Percentiles rank a stretch among this genome's conserved stretches.
Evolutionary conservation across 805 yeast genomes (phyloP).

Genomic region (Candida andamanensis): DNA sequence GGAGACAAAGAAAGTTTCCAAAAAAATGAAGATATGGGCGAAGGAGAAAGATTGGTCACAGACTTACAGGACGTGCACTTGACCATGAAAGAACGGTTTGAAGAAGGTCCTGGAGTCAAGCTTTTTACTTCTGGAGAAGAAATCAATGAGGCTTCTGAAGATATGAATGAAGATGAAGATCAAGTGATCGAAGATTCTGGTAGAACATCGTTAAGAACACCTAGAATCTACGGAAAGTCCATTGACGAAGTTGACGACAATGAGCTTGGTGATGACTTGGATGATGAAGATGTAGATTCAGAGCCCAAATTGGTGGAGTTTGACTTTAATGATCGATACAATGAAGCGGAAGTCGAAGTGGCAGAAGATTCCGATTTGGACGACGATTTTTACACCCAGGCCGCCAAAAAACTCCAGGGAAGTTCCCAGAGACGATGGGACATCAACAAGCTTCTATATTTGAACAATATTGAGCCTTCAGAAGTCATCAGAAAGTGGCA

Average conservation of each 20-base stretch:
- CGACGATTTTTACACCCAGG: conserved; percentile 34
- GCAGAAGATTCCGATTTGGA: conserved; percentile 46
- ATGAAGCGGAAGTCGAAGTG: conserved; percentile 33
- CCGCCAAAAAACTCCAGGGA: conserved; percentile 63
- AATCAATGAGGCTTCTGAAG: conserved; percentile 32
- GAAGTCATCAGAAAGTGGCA: conserved; percentile 74
- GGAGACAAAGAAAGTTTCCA: conserved; percentile 54
- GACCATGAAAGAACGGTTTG: conserved; percentile 52
- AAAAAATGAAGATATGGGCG: conserved; percentile 50
- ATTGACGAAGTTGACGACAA: conserved; percentile 44
- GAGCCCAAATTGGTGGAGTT: conserved; percentile 43
- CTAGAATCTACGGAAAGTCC: conserved; percentile 53
- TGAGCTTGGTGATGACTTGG: conserved; percentile 30
- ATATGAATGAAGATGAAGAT: conserved; percentile 28
- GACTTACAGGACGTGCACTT: conserved; percentile 67
- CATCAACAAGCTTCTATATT: conserved; percentile 72
- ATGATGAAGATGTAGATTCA: conserved; percentile 36
- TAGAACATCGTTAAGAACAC: conserved; percentile 58
- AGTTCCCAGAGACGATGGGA: conserved; percentile 60
- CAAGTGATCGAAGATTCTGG: conserved; percentile 44
- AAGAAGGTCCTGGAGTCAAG: conserved; percentile 65
- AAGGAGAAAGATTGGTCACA: conserved; percentile 84
- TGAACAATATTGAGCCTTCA: conserved; percentile 68
- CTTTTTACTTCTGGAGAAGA: conserved; percentile 63
- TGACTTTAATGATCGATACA: conserved; percentile 37